Base-by-base conservation (phyloP, 371 early-diverging fungal genomes). In the Synchytrium microbalum region DNA sequence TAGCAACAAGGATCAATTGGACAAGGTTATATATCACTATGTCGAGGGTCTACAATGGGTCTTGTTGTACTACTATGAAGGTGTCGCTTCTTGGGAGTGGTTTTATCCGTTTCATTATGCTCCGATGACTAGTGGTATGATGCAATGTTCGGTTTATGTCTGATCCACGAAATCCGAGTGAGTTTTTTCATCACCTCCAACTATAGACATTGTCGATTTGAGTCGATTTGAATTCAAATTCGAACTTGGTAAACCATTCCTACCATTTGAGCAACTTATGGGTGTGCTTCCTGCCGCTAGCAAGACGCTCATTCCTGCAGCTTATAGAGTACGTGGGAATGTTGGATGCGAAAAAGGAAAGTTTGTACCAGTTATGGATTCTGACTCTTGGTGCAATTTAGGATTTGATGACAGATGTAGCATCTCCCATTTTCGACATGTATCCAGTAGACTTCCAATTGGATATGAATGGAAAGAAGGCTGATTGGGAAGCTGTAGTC, bases 11-110 rank as follows among this genome's bases (percentile, higher is more conserved):
- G 56, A 56, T 5, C 24, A 68, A 66, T 57, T 78, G 28, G 25
- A 58, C 14, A 30, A 65, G 32, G 70, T 96, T 60, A 83, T 91
- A 30, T 73, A 80, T 60, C 76, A 86, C 51, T 99, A 99, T 72
- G 78, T 98, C 2, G 86, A 87, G 65, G 95, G 98, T 23, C 75
- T 96, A 59, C 95, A 96, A 71, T 99, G 99, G 99, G 93, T 98
- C 10, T 82, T 97, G 25, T 76, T 81, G 62, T 99, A 99, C 74
- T 99, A 99, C 73, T 95, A 93, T 74, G 77, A 85, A 33, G 99
- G 98, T 52, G 91, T 92, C 16, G 89, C 89, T 14, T 92, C 93
- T 1, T 99, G 99, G 99, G 90, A 88, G 16, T 99, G 96, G 96
- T 99, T 89, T 80, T 99, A 92, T 70, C 97, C 98, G 63, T 79